Percentiles rank a stretch among this genome's conserved stretches.
Conservation (phyloP, 192 early-diverging fungal species). For the Rhizophagus sp. region DNA sequence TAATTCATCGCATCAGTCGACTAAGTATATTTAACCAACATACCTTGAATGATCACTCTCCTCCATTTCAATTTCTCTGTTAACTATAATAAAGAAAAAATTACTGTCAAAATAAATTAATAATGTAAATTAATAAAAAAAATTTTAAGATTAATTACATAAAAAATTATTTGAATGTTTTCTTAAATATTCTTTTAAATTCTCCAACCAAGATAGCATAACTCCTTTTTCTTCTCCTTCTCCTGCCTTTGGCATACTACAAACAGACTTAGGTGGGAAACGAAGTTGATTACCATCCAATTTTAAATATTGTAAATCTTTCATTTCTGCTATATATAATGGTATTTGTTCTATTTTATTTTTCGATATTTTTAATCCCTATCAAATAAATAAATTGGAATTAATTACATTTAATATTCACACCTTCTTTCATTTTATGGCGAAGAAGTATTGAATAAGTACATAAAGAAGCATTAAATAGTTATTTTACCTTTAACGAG, state of each 20-base stretch:
- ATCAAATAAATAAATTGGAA: too few species aligned
- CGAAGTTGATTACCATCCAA: conserved; percentile 41
- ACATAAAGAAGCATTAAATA: too few species aligned
- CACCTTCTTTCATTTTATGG: too few species aligned
- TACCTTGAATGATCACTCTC: conserved; percentile 19
- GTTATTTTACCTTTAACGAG: conserved; percentile 35
- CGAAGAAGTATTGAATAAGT: too few species aligned
- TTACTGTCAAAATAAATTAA: neutral
- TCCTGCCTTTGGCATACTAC: conserved; percentile 12
- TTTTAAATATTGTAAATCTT: conserved; percentile 43
- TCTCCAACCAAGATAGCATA: conserved; percentile 10
- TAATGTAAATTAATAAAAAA: neutral
- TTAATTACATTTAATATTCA: too few species aligned
- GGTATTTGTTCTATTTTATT: conserved; percentile 42
- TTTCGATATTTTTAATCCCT: conserved; percentile 44
- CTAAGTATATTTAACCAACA: neutral
- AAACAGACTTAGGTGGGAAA: conserved; percentile 37
- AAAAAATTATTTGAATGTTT: conserved; percentile 6
- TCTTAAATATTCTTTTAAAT: conserved; percentile 25
- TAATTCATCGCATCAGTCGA: neutral
- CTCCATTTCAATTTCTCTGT: neutral
- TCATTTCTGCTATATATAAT: conserved; percentile 42
- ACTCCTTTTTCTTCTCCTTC: conserved; percentile 24
- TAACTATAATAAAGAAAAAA: neutral
- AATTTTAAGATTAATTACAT: neutral